Conservation (phyloP, 192 early-diverging fungal species). For the Backusella parvicylindrica region DNA sequence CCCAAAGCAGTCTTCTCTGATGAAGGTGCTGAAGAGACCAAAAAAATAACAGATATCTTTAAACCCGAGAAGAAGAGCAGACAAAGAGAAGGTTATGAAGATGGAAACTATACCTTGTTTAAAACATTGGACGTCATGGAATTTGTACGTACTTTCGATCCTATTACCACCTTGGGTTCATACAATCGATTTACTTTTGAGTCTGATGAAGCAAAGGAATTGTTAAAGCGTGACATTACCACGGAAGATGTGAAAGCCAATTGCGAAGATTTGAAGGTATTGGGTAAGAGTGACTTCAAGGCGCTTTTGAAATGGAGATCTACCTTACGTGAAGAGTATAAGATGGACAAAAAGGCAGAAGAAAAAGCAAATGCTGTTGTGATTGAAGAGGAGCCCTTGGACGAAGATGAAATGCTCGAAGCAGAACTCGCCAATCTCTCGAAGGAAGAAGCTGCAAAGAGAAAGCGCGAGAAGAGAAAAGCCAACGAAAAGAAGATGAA, state of each 20-base stretch:
- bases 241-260: conserved; percentile 77
- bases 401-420: conserved; percentile 57
- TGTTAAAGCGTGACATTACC: conserved; percentile 61
- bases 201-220: conserved; percentile 59
- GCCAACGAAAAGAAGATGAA: conserved; percentile 68
- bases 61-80: conserved; percentile 90
- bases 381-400: conserved; percentile 41
- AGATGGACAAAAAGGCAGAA: conserved; percentile 49
- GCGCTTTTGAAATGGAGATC: conserved; percentile 87
- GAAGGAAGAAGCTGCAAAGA: conserved; percentile 44
- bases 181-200: conserved; percentile 76
- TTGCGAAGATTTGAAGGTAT: conserved; percentile 85
- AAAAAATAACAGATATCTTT: conserved; percentile 70
- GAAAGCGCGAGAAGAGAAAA: conserved; percentile 56
- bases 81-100: conserved; percentile 95
- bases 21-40: conserved; percentile 58
- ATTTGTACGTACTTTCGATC: conserved; percentile 77
- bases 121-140: conserved; percentile 71
- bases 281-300: conserved; percentile 95
- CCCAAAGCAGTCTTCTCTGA: conserved; percentile 94
- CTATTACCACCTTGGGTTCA: conserved; percentile 71
- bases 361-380: conserved; percentile 36
- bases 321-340: conserved; percentile 56
- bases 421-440: conserved; percentile 45
- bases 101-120: conserved; percentile 90